Evolutionary conservation across 2,329 filamentous ascomycete species (phyloP).

Genomic region (Aspergillus neoniger): DNA sequence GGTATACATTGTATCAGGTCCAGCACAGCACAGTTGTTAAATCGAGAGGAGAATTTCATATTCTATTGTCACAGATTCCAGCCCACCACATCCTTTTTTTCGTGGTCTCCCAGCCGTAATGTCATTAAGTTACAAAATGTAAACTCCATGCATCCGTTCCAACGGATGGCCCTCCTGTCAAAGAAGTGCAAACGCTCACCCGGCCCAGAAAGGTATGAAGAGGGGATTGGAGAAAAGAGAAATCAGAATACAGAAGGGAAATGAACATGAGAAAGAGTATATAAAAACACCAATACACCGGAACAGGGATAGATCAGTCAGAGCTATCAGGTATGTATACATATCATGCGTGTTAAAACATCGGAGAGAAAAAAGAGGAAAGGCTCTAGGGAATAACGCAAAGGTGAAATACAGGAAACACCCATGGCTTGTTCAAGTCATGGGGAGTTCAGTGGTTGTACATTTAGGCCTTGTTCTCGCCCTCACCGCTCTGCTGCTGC

Average conservation of each 20-base stretch:
- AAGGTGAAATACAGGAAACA: conserved; percentile 24
- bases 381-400: conserved; percentile 29
- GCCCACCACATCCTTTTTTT: conserved; percentile 36
- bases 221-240: conserved; percentile 14
- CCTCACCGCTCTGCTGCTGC: conserved; percentile 48
- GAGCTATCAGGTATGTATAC: conserved; percentile 41
- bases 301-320: conserved; percentile 26
- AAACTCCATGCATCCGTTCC: conserved; percentile 33
- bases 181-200: conserved; percentile 22
- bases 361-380: conserved; percentile 28
- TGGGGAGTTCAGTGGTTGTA: conserved; percentile 23
- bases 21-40: conserved; percentile 13
- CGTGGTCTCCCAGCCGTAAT: conserved; percentile 39
- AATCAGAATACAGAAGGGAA: conserved; percentile 16
- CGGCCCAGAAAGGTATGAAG: conserved; percentile 28
- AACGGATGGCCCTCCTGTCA: conserved; percentile 18
- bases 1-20: not conserved
- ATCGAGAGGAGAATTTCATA: conserved; percentile 46
- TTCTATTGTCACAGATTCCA: conserved; percentile 43
- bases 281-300: conserved; percentile 42
- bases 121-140: conserved; percentile 44
- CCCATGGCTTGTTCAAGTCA: conserved; percentile 10
- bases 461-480: conserved; percentile 70
- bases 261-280: conserved; percentile 23
- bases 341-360: conserved; percentile 34